Evolutionary conservation across 1,284 basidiomycete genomes (phyloP), one percentile per base, ranked within the genome.

Genomic region (Megacollybia platyphylla): DNA sequence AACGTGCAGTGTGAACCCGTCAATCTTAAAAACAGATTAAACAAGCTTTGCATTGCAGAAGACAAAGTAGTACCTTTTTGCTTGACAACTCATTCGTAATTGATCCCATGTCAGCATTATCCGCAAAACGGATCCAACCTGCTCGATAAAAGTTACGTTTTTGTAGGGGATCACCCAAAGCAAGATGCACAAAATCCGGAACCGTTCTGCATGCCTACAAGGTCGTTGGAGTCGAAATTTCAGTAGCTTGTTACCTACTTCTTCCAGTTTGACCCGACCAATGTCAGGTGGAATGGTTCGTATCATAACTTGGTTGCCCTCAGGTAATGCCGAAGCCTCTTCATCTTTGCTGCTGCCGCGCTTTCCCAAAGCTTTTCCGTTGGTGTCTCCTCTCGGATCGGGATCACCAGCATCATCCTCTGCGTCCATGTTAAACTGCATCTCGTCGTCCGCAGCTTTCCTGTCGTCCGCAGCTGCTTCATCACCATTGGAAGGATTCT

Each of bases 251-350:
- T 3, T 40, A 49, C 69, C 49, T 49, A 94, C 89, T 59, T 87
- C 82, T 65, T 96, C 91, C 26, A 97, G 69, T 53, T 88, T 90
- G 36, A 81, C 63, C 37, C 90, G 77, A 15, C 86, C 82, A 52
- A 93, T 89, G 49, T 88, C 87, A 20, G 91, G 89, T 34, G 90
- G 87, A 49, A 96, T 89, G 13, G 87, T 91, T 50, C 91, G 81
- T 55, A 96, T 90, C 75, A 94, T 89, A 40, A 97, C 79, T 57
- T 93, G 88, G 53, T 87, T 87, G 9, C 84, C 80, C 51, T 87
- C 79, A 18, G 87, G 78, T 32, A 72, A 69, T 15, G 87, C 78
- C 49, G 82, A 75, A 43, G 89, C 64, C 54, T 87, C 84, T 54
- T 86, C 82, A n/a, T 73, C 77, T 48, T 68, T 73, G 42, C 50